phyloP scores from a whole-genome alignment of 169 alveolate genomes.

The Cytauxzoon felis region DNA sequence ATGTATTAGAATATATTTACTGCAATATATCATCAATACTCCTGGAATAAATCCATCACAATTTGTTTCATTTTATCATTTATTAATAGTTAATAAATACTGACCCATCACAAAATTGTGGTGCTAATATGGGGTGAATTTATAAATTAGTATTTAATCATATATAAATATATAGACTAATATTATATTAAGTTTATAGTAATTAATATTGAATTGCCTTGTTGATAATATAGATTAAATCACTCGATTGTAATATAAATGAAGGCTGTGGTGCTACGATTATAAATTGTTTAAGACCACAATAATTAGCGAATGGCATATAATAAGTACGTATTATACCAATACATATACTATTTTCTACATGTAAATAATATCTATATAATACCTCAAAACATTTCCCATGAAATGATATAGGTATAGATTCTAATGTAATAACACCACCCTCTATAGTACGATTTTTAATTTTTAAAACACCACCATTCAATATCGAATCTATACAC shows the following conservation, averaged over 20 bases:
- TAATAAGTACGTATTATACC: conserved; percentile 54
- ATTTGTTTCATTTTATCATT: no score
- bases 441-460: conserved; percentile 5
- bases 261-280: conserved; percentile 62
- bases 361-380: conserved; percentile 16
- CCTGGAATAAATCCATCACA: no score
- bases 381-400: conserved; percentile 23
- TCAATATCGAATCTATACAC: conserved; percentile 52
- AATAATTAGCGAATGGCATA: conserved; percentile 21
- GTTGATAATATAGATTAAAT: conserved; percentile 33
- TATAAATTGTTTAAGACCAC: conserved; percentile 26
- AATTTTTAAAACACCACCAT: neutral
- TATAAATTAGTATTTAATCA: no score
- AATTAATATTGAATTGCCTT: no score
- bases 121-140: no score
- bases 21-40: no score
- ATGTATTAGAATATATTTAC: no score
- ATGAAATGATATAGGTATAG: conserved; percentile 7
- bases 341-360: conserved; percentile 38
- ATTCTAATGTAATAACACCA: conserved; percentile 26
- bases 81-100: no score
- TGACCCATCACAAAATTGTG: no score
- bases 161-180: no score
- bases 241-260: conserved; percentile 31
- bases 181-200: no score